These are phyloP conservation scores for Escallonia rubra DNA, from an alignment of 129 eudicot species.

Conservation along the genomic window DNA sequence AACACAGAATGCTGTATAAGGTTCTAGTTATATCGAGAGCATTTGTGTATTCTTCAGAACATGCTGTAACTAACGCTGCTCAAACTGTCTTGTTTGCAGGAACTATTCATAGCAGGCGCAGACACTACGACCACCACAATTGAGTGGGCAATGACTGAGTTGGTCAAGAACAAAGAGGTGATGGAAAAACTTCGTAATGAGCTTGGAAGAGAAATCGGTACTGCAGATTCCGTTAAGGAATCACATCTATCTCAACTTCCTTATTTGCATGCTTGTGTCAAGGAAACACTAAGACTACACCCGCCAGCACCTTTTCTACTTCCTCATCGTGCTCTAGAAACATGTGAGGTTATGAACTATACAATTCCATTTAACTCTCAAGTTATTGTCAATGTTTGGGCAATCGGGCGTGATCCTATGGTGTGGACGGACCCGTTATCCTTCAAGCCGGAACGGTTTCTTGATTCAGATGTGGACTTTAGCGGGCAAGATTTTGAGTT, in stretches of 20 bases:
- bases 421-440: conserved; percentile 44
- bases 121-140: conserved; percentile 29
- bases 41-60: too few species aligned
- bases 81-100: conserved; percentile 18
- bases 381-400: conserved; percentile 52
- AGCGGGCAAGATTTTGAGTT: conserved; percentile 54
- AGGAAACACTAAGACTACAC: conserved; percentile 55
- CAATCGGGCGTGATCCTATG: conserved; percentile 45
- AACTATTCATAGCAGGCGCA: conserved; percentile 47
- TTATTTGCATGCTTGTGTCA: conserved; percentile 48
- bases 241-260: conserved; percentile 37
- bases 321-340: conserved; percentile 39
- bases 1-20: too few species aligned
- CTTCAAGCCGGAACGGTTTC: conserved; percentile 47
- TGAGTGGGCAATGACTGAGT: conserved; percentile 45
- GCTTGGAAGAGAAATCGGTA: neutral
- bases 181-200: conserved; percentile 21
- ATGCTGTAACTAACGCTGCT: too few species aligned
- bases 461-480: conserved; percentile 34
- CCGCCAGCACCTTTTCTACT: conserved; percentile 53
- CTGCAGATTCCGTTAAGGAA: conserved; percentile 24
- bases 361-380: conserved; percentile 31
- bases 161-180: conserved; percentile 26
- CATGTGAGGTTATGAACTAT: conserved; percentile 31
- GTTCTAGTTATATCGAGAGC: too few species aligned